These are phyloP conservation scores for Gentiana macrophylla DNA, from an alignment of 257 asterid species.

Conservation along the genomic window DNA sequence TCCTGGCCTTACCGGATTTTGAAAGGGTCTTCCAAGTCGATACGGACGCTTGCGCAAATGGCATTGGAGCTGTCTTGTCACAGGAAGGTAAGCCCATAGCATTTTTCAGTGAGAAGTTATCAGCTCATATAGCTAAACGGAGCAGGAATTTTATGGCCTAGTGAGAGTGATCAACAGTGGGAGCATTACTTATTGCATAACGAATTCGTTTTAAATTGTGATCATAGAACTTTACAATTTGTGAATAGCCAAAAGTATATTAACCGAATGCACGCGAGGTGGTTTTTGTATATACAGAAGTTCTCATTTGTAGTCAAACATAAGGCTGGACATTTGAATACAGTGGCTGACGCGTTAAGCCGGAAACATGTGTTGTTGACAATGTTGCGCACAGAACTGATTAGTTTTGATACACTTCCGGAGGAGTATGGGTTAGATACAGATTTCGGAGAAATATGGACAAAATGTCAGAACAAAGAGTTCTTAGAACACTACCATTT, in stretches of 20 bases:
- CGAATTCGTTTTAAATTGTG: neutral
- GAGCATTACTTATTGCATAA: too few species aligned
- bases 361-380: neutral
- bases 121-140: constrained; percentile 2
- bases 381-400: neutral
- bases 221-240: neutral
- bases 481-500: neutral
- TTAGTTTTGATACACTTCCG: neutral
- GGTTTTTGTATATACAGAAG: too few species aligned
- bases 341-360: neutral
- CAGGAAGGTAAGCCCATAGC: neutral
- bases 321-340: neutral
- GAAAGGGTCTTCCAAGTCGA: neutral
- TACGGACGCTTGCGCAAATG: neutral
- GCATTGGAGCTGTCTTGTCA: neutral
- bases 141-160: too few species aligned
- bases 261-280: neutral
- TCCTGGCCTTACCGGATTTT: neutral
- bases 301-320: too few species aligned
- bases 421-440: neutral
- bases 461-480: neutral
- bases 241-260: neutral
- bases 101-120: neutral
- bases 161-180: too few species aligned
- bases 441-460: neutral